Evolutionary conservation across 192 early-diverging fungal species (phyloP).

Genomic region (Coemansia asiatica): DNA sequence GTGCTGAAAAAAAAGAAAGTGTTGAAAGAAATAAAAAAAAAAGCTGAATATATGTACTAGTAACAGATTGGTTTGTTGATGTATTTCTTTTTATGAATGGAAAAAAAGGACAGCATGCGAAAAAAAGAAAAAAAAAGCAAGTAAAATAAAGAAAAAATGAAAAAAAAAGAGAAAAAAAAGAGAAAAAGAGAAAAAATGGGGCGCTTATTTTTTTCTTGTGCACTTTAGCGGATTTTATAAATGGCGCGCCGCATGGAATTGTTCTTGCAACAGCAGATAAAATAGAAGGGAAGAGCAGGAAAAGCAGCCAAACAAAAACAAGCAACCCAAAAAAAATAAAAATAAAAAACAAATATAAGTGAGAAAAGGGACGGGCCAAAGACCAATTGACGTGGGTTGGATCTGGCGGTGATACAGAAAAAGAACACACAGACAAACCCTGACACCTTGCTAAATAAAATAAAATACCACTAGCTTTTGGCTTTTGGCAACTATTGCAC

Average conservation of each 20-base stretch:
- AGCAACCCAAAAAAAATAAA: background rate
- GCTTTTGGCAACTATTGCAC: too few relatives aligned
- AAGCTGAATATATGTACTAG: background rate
- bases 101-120: background rate
- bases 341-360: background rate
- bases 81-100: background rate
- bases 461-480: too few relatives aligned
- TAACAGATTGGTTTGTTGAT: background rate
- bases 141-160: background rate
- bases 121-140: constrained; percentile 3
- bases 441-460: background rate
- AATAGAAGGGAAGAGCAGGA: background rate
- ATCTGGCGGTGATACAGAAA: background rate
- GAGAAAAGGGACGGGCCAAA: background rate
- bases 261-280: background rate
- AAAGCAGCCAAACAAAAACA: background rate
- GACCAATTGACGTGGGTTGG: background rate
- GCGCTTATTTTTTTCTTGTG: background rate
- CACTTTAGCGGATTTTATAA: constrained; percentile 1
- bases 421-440: background rate
- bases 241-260: constrained; percentile 1
- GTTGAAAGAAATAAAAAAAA: background rate
- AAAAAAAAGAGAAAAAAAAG: background rate
- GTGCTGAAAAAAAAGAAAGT: background rate
- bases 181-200: constrained; percentile 11